Percentiles rank a stretch among this genome's conserved stretches.
phyloP scores from a whole-genome alignment of 805 yeast species.

The Peterozyma toletana region DNA sequence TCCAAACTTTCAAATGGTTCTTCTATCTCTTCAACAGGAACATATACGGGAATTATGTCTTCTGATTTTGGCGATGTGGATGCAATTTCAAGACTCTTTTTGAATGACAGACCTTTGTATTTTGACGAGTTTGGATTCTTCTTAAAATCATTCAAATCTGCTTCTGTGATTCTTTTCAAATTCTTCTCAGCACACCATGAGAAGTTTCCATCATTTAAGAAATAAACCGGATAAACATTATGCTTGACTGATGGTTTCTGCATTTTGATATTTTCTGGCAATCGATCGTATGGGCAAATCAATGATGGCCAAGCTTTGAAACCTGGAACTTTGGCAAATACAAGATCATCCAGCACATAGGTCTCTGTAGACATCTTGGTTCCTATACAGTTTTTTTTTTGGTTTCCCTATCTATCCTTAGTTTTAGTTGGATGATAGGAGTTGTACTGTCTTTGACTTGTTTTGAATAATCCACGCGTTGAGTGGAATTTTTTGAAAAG shows the following conservation, averaged over 20 bases:
- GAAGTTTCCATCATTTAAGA: constrained; percentile 7
- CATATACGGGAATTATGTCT: constrained; percentile 29
- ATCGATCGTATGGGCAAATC: constrained; percentile 8
- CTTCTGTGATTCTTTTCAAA: constrained; percentile 3
- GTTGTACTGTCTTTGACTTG: too few species aligned
- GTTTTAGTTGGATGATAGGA: too few species aligned
- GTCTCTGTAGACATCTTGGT: too few species aligned
- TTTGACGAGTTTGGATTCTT: constrained; percentile 1
- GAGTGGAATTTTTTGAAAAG: too few species aligned
- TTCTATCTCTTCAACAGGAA: constrained; percentile 9
- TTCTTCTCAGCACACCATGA: constrained; percentile 7
- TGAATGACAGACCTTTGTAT: constrained; percentile 3
- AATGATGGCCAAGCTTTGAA: constrained; percentile 13
- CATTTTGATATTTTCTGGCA: constrained; percentile 7
- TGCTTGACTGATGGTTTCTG: constrained; percentile 8
- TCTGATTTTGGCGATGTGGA: constrained; percentile 8
- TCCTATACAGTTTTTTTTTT: too few species aligned
- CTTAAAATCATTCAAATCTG: not conserved
- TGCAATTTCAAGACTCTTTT: constrained; percentile 8
- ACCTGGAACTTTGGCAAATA: constrained; percentile 11
- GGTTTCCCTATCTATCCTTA: too few species aligned
- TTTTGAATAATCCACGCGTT: too few species aligned
- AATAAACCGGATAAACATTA: constrained; percentile 5
- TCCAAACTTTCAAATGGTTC: constrained; percentile 21
- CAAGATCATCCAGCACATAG: constrained; percentile 3